Base-by-base conservation (phyloP, 2,329 filamentous ascomycete genomes). In the Aureobasidium namibiae region DNA sequence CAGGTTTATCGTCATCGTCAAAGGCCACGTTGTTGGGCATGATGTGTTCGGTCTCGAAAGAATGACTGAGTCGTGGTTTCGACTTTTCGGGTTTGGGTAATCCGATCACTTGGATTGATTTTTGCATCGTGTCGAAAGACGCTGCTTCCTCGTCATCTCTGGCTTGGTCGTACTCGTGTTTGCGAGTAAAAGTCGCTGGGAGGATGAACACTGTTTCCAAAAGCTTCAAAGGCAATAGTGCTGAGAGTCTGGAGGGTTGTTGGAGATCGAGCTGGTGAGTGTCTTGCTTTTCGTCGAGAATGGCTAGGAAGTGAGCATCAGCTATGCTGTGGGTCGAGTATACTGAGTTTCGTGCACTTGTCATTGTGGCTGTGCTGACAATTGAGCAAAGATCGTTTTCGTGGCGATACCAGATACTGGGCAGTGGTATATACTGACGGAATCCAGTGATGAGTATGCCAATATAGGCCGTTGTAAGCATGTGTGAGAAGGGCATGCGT, bases 391-490 rank as follows among this genome's bases (percentile, higher is more conserved):
- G 23, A 18, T 13, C 8, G 8, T 8, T 5, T 44, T n/a, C 23
- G 18, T n/a, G 10, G 26, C n/a, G n/a, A 11, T 14, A 18, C 14
- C 14, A 56, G 31, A 42, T 3, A 21, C 39, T 26, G 13, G 52
- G 8, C 7, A n/a, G 38, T 42, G 10, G 24, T 31, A 33, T 31
- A 42, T 54, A 45, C 24, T 45, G 13, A 1, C n/a, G n/a, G n/a
- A n/a, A n/a, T n/a, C n/a, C n/a, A n/a, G n/a, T n/a, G n/a, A n/a
- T n/a, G n/a, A n/a, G n/a, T n/a, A n/a, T n/a, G n/a, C n/a, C n/a
- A n/a, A n/a, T n/a, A n/a, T n/a, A n/a, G n/a, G n/a, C 24, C 24
- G n/a, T 18, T 54, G 50, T 54, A 41, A 54, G 36, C 50, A 54
- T 16, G 29, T n/a, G n/a, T n/a, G n/a, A n/a, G n/a, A n/a, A n/a